phyloP scores from a whole-genome alignment of 2,329 filamentous ascomycete species.

The Colletotrichum tropicicola region DNA sequence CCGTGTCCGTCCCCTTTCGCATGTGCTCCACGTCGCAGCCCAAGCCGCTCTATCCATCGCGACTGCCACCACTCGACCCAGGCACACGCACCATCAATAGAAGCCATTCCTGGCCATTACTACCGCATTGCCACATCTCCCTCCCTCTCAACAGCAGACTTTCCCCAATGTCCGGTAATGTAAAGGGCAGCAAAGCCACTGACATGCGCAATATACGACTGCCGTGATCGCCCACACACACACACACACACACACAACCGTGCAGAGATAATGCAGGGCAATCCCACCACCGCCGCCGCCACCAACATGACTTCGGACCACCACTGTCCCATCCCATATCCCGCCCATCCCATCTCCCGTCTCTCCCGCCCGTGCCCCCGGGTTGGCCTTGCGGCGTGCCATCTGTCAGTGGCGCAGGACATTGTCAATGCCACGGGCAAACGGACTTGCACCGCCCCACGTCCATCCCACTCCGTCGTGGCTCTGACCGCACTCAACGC shows the following conservation, averaged over 20 bases:
- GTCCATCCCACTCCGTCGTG: too few relatives aligned
- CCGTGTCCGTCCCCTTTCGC: neutral
- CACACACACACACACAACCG: too few relatives aligned
- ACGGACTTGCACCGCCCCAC: neutral
- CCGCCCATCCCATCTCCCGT: neutral
- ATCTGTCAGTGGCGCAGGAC: conserved; percentile 4
- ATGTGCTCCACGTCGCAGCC: conserved; percentile 12
- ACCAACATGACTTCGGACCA: neutral
- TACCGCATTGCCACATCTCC: neutral
- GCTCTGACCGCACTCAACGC: too few relatives aligned
- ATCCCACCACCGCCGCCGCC: neutral
- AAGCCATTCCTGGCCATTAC: neutral
- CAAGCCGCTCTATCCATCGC: conserved; percentile 9
- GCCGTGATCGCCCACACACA: neutral
- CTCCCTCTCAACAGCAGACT: neutral
- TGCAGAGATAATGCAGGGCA: conserved; percentile 1
- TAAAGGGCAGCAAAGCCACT: neutral
- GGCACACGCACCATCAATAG: neutral
- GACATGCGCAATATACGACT: neutral
- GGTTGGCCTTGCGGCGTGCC: neutral
- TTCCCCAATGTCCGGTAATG: neutral
- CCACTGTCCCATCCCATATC: conserved; percentile 1
- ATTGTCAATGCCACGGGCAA: neutral
- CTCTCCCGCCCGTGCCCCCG: conserved; percentile 5
- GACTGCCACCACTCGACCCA: neutral